A percentile compares a stretch with the other conserved stretches of the same genome.
phyloP scores from a whole-genome alignment of 1,284 basidiomycete species.

The Austroboletus niveus region DNA sequence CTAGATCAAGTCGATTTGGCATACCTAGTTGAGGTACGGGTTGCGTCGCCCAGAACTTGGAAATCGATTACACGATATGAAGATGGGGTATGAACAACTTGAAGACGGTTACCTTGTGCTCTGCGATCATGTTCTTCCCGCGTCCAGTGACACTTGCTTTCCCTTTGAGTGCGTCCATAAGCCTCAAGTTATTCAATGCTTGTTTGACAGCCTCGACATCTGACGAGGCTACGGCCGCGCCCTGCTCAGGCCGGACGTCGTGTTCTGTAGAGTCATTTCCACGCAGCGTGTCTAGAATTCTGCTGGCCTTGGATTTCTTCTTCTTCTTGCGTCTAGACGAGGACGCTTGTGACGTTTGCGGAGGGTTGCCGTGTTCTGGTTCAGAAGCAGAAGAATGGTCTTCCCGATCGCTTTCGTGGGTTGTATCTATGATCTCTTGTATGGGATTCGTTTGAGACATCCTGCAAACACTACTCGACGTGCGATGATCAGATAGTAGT shows the following conservation, averaged over 20 bases:
- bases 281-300: slow-evolving; percentile 48
- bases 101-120: slow-evolving; percentile 71
- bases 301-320: slow-evolving; percentile 71
- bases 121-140: slow-evolving; percentile 76
- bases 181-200: slow-evolving; percentile 65
- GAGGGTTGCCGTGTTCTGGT: slow-evolving; percentile 30
- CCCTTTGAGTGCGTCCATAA: slow-evolving; percentile 71
- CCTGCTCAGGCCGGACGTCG: slow-evolving; percentile 56
- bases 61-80: slow-evolving; percentile 7
- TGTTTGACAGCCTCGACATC: slow-evolving; percentile 59
- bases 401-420: slow-evolving; percentile 32
- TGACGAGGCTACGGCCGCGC: slow-evolving; percentile 45
- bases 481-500: neutral
- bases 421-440: slow-evolving; percentile 44
- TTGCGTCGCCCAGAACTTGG: slow-evolving; percentile 92
- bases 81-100: slow-evolving; percentile 3
- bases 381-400: slow-evolving; percentile 34
- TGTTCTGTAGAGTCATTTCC: slow-evolving; percentile 55
- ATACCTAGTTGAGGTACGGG: slow-evolving; percentile 87
- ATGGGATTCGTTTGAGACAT: slow-evolving; percentile 36
- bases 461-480: neutral
- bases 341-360: slow-evolving; percentile 34
- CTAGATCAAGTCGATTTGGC: slow-evolving; percentile 6
- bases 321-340: slow-evolving; percentile 68
- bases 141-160: slow-evolving; percentile 67